Evolutionary conservation across 441 rosid genomes (phyloP), one percentile per base, ranked within the genome.

Genomic region (Aquilaria agallochum): DNA sequence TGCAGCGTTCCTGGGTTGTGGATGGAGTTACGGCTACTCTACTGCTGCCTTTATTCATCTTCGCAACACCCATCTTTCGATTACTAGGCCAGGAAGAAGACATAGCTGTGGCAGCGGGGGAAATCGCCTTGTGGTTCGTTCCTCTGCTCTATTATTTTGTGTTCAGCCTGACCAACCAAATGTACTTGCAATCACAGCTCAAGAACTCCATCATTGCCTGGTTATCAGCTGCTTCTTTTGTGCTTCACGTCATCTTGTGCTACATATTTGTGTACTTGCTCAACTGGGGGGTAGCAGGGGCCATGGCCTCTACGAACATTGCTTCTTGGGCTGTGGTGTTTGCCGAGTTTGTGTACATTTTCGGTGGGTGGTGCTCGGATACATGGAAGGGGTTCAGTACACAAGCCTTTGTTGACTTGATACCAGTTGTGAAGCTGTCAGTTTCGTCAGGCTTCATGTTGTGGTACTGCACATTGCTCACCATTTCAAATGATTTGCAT

Each of bases 361-460:
- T 79, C 15, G 79, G 86, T 0, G 86, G 89, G 4, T 79, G 89
- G 84, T 81, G 83, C 44, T 68, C 79, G 0, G 1, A 58, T 34
- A 72, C 81, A 1, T 81, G 86, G 89, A 75, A 47, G 54, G 89
- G 89, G 5, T 76, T 84, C 72, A 66, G 72, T 9, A 3, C 1
- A 6, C 74, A 74, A 56, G 79, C 86, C n/a, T 79, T 81, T 58
- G 2, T 52, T 6, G 83, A 79, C 60, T 42, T 84, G 3, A 9
- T 66, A 42, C 84, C 86, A 2, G 67, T 75, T 0, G 1, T 79
- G 5, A 84, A 79, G 81, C 84, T 84, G 55, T 79, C 86, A 1
- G 44, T 84, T 20, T 76, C 89, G 11, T 77, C 89, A 0, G 86
- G 83, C 1, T 53, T 85, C 20, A 82, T 85, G 90, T 53, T 85